These are phyloP conservation scores for Dioszegia crocea DNA, from an alignment of 768 basidiomycete species.

Conservation along the genomic window DNA sequence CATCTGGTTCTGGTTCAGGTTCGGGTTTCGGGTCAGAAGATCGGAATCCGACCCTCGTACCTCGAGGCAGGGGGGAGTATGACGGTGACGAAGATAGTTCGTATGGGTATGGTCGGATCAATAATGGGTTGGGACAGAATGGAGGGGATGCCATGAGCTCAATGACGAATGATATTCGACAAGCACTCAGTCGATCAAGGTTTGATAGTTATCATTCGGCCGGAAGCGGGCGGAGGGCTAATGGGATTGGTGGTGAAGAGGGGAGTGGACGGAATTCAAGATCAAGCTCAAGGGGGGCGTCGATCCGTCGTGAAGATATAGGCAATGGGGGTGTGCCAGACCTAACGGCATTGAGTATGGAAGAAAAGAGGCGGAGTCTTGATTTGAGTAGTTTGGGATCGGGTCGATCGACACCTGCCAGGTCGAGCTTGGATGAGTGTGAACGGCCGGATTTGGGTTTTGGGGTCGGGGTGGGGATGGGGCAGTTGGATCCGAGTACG, in stretches of 20 bases:
- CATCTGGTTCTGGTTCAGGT: background rate
- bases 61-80: slow-evolving; percentile 24
- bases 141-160: slow-evolving; percentile 18
- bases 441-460: slow-evolving; percentile 11
- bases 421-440: slow-evolving; percentile 10
- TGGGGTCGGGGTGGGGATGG: too few species aligned
- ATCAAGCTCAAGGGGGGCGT: background rate
- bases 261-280: background rate
- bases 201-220: slow-evolving; percentile 21
- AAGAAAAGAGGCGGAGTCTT: slow-evolving; percentile 2
- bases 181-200: slow-evolving; percentile 26
- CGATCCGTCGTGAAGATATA: background rate
- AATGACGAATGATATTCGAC: slow-evolving; percentile 35
- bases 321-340: slow-evolving; percentile 1
- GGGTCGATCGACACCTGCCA: slow-evolving; percentile 18
- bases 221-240: slow-evolving; percentile 14
- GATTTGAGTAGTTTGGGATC: slow-evolving; percentile 8
- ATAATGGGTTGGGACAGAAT: slow-evolving; percentile 16
- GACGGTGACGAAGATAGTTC: slow-evolving; percentile 34
- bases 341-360: slow-evolving; percentile 11
- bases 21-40: slow-evolving; percentile 11
- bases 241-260: background rate
- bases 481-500: slow-evolving; percentile 22
- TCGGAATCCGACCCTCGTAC: slow-evolving; percentile 32
- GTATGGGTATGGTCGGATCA: slow-evolving; percentile 32